Conservation (phyloP, 768 basidiomycete species). For the Lactifluus volemus region DNA sequence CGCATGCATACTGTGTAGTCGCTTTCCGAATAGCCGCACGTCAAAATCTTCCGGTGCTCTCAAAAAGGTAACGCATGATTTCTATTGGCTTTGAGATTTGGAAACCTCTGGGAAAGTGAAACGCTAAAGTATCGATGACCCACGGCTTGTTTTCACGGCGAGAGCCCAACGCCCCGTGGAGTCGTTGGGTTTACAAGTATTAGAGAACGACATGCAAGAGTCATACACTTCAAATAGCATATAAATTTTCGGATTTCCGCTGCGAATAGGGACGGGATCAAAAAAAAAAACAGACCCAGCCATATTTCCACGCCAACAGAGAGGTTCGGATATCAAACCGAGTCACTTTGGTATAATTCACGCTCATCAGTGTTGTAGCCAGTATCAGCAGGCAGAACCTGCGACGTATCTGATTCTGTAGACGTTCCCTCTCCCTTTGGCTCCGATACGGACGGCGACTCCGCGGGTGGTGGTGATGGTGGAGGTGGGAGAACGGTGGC, state of each 20-base stretch:
- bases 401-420: not conserved
- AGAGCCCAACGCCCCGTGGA: not conserved
- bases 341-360: not conserved
- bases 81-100: too few relatives aligned
- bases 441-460: not conserved
- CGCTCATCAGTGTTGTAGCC: not conserved
- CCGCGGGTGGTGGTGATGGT: not conserved
- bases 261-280: not conserved
- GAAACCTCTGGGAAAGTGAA: too few relatives aligned
- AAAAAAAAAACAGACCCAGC: not conserved
- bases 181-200: not conserved
- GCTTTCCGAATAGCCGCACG: too few relatives aligned
- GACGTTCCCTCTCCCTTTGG: not conserved
- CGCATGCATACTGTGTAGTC: too few relatives aligned
- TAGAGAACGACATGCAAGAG: not conserved
- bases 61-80: too few relatives aligned
- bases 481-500: slow-evolving; percentile 8
- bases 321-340: not conserved
- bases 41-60: too few relatives aligned
- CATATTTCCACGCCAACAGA: not conserved
- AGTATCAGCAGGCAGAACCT: not conserved
- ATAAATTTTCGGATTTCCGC: not conserved
- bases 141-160: not conserved
- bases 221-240: not conserved
- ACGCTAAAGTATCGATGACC: too few relatives aligned